A percentile compares a stretch with the other conserved stretches of the same genome.
Evolutionary conservation across 305 asterid species (phyloP).

Genomic region (Fraxinus platypoda): DNA sequence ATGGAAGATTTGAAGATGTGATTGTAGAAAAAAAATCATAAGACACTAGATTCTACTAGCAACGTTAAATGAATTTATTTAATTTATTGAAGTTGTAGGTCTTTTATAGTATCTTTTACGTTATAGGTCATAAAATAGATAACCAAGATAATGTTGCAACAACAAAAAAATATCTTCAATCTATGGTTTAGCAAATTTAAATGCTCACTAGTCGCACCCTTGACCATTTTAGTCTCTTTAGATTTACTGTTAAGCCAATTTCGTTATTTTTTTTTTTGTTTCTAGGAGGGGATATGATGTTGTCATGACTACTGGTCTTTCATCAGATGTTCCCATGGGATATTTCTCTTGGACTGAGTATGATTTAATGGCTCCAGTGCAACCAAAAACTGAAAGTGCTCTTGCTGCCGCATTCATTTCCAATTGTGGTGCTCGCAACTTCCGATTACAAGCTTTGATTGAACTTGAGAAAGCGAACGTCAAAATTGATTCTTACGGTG

Average conservation of each 20-base stretch:
- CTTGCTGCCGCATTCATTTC: constrained; percentile 94
- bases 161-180: neutral
- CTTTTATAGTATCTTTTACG: neutral
- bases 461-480: constrained; percentile 71
- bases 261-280: neutral
- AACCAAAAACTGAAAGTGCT: constrained; percentile 77
- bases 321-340: constrained; percentile 98
- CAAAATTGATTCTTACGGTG: constrained; percentile 86
- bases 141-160: neutral
- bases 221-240: neutral
- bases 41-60: neutral
- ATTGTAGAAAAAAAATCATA: neutral
- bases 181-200: neutral
- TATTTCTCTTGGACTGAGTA: constrained; percentile 98
- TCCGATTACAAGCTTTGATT: constrained; percentile 81
- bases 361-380: constrained; percentile 88
- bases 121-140: neutral
- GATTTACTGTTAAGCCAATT: neutral
- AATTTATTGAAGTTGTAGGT: neutral
- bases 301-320: constrained; percentile 96
- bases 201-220: neutral
- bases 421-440: constrained; percentile 88
- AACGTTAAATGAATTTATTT: neutral
- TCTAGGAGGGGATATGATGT: constrained; percentile 72
- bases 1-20: neutral